Evolutionary conservation across 768 basidiomycete species (phyloP).

Genomic region (Crepidotus variabilis): DNA sequence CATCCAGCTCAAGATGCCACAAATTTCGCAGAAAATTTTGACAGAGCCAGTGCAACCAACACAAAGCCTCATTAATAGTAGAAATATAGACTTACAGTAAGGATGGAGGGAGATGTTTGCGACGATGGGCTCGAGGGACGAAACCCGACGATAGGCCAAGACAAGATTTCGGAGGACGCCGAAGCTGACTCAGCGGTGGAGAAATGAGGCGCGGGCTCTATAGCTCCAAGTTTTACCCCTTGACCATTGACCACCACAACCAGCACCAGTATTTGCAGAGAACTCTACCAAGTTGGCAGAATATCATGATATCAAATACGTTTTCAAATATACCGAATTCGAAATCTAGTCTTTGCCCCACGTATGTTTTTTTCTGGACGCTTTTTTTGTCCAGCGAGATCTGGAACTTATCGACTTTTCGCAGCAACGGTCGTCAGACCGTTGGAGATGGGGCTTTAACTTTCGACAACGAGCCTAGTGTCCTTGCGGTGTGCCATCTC

Average conservation of each 20-base stretch:
- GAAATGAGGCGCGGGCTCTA: constrained; percentile 7
- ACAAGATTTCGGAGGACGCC: constrained; percentile 15
- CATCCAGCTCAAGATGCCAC: constrained; percentile 45
- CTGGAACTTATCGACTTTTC: constrained; percentile 14
- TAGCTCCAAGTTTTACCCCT: constrained; percentile 7
- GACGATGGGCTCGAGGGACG: background rate
- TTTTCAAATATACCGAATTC: constrained; percentile 71
- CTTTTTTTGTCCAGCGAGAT: background rate
- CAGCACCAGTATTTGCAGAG: constrained; percentile 4
- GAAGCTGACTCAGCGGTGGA: constrained; percentile 23
- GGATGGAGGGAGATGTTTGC: background rate
- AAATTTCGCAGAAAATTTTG: constrained; percentile 4
- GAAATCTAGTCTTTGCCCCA: constrained; percentile 93
- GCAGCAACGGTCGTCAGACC: constrained; percentile 92
- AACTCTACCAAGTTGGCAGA: constrained; percentile 75
- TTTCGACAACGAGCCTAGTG: constrained; percentile 73
- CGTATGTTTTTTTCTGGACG: constrained; percentile 44
- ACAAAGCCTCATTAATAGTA: background rate
- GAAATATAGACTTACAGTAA: background rate
- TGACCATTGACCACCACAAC: constrained; percentile 13
- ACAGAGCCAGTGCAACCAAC: background rate
- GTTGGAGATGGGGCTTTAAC: constrained; percentile 95
- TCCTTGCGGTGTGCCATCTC: constrained; percentile 83
- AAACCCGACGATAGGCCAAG: background rate
- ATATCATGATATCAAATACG: constrained; percentile 65